Percentiles rank a stretch among this genome's conserved stretches.
Evolutionary conservation across 805 yeast genomes (phyloP).

Genomic region (Hanseniaspora singularis): DNA sequence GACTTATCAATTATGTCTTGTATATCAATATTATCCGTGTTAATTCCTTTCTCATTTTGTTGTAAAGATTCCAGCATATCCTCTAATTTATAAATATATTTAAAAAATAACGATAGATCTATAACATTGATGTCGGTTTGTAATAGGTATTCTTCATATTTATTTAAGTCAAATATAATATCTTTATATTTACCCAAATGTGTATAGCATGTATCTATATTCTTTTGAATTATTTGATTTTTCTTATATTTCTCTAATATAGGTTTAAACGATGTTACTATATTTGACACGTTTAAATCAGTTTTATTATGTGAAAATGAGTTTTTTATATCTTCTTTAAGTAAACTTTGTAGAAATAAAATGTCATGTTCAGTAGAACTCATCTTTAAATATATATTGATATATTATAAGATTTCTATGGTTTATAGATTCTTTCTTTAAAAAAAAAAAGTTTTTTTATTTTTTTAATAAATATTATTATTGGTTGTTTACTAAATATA

Average conservation of each 20-base stretch:
- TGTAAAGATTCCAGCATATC: slow-evolving; percentile 36
- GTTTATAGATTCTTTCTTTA: too few relatives aligned
- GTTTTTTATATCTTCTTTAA: background rate
- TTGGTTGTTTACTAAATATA: too few relatives aligned
- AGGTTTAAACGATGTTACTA: slow-evolving; percentile 6
- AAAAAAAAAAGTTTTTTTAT: too few relatives aligned
- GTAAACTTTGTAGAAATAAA: background rate
- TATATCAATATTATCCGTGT: slow-evolving; percentile 15
- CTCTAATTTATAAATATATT: slow-evolving; percentile 36
- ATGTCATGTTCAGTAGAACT: slow-evolving; percentile 6
- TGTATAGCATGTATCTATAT: slow-evolving; percentile 6
- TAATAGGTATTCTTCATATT: slow-evolving; percentile 10
- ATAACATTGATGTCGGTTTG: slow-evolving; percentile 7
- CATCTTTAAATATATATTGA: too few relatives aligned
- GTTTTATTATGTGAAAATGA: background rate
- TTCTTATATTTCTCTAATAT: slow-evolving; percentile 21
- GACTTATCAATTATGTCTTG: slow-evolving; percentile 12
- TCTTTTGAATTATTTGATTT: slow-evolving; percentile 9
- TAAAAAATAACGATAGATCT: slow-evolving; percentile 28
- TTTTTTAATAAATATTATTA: too few relatives aligned
- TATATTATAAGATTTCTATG: too few relatives aligned
- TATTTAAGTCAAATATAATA: slow-evolving; percentile 10
- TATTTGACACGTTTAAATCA: background rate
- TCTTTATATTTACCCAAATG: slow-evolving; percentile 12
- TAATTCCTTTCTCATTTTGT: slow-evolving; percentile 19